Evolutionary conservation across 345 rosid species (phyloP).

Genomic region (Ceriops tagal): DNA sequence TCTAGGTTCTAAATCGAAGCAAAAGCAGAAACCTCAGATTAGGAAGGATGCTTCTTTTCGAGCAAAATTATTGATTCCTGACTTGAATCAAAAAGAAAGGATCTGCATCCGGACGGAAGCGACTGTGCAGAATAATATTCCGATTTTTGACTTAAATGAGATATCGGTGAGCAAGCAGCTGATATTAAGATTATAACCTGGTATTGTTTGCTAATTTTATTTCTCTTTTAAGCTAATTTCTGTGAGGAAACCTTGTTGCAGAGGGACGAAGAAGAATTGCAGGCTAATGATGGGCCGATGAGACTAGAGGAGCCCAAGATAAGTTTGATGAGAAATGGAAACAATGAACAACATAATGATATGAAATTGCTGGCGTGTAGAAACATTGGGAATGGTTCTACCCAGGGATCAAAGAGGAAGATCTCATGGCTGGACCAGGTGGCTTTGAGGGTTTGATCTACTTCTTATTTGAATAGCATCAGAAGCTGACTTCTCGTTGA

Average conservation of each 20-base stretch:
- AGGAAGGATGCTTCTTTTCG: conserved; percentile 25
- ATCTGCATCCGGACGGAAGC: conserved; percentile 41
- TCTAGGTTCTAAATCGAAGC: conserved; percentile 39
- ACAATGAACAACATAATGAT: conserved; percentile 46
- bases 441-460: conserved; percentile 65
- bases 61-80: conserved; percentile 16
- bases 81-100: conserved; percentile 38
- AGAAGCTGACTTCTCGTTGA: conserved; percentile 13
- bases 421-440: conserved; percentile 94
- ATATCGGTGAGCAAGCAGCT: conserved; percentile 54
- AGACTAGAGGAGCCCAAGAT: conserved; percentile 41
- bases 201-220: neutral
- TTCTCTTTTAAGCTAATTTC: conserved; percentile 12
- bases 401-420: conserved; percentile 71
- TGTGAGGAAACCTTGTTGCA: conserved; percentile 23
- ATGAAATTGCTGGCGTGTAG: conserved; percentile 56
- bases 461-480: conserved; percentile 9
- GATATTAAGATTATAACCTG: neutral
- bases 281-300: conserved; percentile 28
- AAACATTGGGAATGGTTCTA: conserved; percentile 50
- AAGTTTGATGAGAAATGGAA: conserved; percentile 33
- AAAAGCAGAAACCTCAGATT: conserved; percentile 30
- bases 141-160: conserved; percentile 76
- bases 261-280: conserved; percentile 78
- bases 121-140: conserved; percentile 25